These are phyloP conservation scores for Eucalyptus fibrosa DNA, from an alignment of 345 rosid species.

Conservation along the genomic window DNA sequence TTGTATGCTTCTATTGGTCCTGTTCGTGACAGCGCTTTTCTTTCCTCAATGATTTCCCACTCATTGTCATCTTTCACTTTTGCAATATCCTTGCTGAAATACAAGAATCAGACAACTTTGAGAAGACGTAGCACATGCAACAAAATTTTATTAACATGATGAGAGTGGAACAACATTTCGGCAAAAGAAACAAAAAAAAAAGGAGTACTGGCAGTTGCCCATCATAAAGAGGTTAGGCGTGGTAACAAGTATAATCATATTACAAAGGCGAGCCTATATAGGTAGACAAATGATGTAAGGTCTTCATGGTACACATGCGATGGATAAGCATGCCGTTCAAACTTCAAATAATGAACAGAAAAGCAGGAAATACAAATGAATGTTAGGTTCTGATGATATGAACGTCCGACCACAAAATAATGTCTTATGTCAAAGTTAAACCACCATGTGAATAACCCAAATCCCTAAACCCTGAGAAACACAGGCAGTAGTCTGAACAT, in stretches of 20 bases:
- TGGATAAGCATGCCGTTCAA: neutral
- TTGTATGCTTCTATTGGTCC: slow-evolving; percentile 70
- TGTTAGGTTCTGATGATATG: neutral
- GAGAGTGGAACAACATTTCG: neutral
- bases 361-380: neutral
- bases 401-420: neutral
- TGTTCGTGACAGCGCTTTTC: slow-evolving; percentile 66
- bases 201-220: neutral
- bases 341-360: neutral
- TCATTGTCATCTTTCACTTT: slow-evolving; percentile 83
- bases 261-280: neutral
- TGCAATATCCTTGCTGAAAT: slow-evolving; percentile 77
- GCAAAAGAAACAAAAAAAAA: neutral
- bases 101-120: slow-evolving; percentile 6
- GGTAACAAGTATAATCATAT: neutral
- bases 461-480: neutral
- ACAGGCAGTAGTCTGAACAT: neutral
- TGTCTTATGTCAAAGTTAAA: neutral
- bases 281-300: neutral
- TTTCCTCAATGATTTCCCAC: slow-evolving; percentile 83
- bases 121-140: neutral
- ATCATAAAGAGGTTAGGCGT: neutral
- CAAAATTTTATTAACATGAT: neutral
- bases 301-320: neutral
- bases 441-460: neutral